phyloP scores from a whole-genome alignment of 192 early-diverging fungal species.

The Lobosporangium transversale region DNA sequence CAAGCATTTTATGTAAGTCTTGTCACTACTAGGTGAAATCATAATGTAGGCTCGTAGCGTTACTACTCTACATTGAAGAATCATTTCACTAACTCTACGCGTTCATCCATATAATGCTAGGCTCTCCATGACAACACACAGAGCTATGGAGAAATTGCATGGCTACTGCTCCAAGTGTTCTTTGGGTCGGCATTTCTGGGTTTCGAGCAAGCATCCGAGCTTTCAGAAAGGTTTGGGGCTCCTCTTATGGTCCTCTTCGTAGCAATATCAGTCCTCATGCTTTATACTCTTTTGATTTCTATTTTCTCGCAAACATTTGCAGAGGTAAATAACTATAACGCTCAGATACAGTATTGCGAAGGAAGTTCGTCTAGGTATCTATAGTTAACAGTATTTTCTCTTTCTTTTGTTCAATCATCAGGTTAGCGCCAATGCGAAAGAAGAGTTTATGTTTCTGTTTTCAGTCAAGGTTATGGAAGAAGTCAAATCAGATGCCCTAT shows the following conservation, averaged over 20 bases:
- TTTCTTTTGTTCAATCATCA: too few species aligned
- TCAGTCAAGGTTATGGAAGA: constrained; percentile 58
- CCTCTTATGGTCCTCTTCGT: constrained; percentile 56
- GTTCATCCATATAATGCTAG: constrained; percentile 1
- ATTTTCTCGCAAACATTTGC: constrained; percentile 55
- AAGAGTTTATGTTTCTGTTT: constrained; percentile 57
- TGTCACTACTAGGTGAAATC: too few species aligned
- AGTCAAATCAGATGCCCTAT: constrained; percentile 53
- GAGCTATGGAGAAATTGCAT: constrained; percentile 51
- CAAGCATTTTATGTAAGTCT: constrained; percentile 48
- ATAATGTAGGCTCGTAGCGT: too few species aligned
- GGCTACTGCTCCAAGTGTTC: constrained; percentile 53
- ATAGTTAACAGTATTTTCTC: too few species aligned
- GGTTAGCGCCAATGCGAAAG: constrained; percentile 56
- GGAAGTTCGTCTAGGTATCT: too few species aligned
- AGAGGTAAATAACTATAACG: constrained; percentile 13
- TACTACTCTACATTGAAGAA: not conserved
- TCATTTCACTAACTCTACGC: not conserved
- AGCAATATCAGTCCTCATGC: constrained; percentile 52
- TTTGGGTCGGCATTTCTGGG: constrained; percentile 54
- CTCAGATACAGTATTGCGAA: too few species aligned
- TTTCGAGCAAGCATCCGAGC: constrained; percentile 49
- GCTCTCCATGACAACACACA: constrained; percentile 42
- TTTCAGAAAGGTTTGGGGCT: constrained; percentile 47
- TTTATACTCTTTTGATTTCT: constrained; percentile 53